Evolutionary conservation across 1,284 basidiomycete species (phyloP).

Genomic region (Trichosporon inkin): DNA sequence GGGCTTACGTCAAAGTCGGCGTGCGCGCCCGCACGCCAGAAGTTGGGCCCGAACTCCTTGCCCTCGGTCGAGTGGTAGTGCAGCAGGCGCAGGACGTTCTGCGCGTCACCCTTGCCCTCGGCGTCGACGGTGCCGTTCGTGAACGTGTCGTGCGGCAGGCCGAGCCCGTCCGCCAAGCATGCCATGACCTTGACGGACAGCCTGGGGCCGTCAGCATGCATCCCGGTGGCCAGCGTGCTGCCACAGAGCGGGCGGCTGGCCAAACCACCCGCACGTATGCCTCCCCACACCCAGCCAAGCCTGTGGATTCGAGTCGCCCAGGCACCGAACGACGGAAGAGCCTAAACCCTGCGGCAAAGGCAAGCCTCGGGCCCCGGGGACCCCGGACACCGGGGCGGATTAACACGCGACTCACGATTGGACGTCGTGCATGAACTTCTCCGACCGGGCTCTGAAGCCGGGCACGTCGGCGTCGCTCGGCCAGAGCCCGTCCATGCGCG

Average conservation of each 20-base stretch:
- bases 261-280: too few relatives aligned
- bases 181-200: constrained; percentile 35
- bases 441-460: constrained; percentile 23
- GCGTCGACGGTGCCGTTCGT: constrained; percentile 30
- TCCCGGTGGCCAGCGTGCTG: too few relatives aligned
- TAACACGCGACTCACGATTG: constrained; percentile 22
- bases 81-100: constrained; percentile 31
- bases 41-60: constrained; percentile 33
- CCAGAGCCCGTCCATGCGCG: constrained; percentile 38
- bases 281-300: too few relatives aligned
- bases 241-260: too few relatives aligned
- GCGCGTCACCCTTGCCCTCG: constrained; percentile 29
- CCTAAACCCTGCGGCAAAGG: too few relatives aligned
- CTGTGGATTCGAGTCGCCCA: too few relatives aligned
- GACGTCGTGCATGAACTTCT: constrained; percentile 32
- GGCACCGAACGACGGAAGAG: too few relatives aligned
- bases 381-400: background rate
- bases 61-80: constrained; percentile 38
- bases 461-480: constrained; percentile 26
- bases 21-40: constrained; percentile 39
- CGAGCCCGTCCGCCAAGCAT: constrained; percentile 35
- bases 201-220: constrained; percentile 20
- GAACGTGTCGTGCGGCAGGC: constrained; percentile 30
- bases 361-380: too few relatives aligned
- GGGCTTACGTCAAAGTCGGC: constrained; percentile 33